Percentiles rank a stretch among this genome's conserved stretches.
Conservation (phyloP, 179 eudicot genomes). For the Nepenthes alata region DNA sequence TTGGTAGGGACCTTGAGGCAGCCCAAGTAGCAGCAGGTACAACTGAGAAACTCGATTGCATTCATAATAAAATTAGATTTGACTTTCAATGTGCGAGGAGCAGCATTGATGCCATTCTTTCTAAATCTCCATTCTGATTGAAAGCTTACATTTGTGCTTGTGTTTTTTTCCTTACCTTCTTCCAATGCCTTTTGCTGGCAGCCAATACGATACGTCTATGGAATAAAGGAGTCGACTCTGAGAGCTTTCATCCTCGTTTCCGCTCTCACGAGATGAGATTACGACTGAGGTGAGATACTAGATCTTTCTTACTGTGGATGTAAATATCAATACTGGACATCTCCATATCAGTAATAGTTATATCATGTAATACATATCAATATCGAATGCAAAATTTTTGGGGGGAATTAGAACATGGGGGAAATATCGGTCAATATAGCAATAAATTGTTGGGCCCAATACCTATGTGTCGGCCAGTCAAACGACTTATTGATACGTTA, state of each 20-base stretch:
- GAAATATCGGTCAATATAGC: too few relatives aligned
- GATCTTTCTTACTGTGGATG: not conserved
- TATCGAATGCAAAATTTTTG: too few relatives aligned
- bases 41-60: not conserved
- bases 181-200: conserved; percentile 10
- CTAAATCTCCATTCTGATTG: too few relatives aligned
- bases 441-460: too few relatives aligned
- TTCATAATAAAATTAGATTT: not conserved
- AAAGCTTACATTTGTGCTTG: not conserved
- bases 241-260: conserved; percentile 77
- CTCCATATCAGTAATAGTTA: too few relatives aligned
- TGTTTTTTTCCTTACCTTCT: conserved; percentile 1
- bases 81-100: conserved; percentile 1
- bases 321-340: too few relatives aligned
- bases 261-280: conserved; percentile 71
- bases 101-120: too few relatives aligned
- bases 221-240: conserved; percentile 98
- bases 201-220: conserved; percentile 80
- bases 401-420: too few relatives aligned
- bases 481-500: too few relatives aligned
- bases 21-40: conserved; percentile 79
- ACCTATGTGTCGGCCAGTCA: too few relatives aligned
- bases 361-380: too few relatives aligned
- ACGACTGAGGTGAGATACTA: conserved; percentile 48
- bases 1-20: conserved; percentile 75